Conservation (phyloP, 306 rosid genomes). For the Quercus glauca region DNA sequence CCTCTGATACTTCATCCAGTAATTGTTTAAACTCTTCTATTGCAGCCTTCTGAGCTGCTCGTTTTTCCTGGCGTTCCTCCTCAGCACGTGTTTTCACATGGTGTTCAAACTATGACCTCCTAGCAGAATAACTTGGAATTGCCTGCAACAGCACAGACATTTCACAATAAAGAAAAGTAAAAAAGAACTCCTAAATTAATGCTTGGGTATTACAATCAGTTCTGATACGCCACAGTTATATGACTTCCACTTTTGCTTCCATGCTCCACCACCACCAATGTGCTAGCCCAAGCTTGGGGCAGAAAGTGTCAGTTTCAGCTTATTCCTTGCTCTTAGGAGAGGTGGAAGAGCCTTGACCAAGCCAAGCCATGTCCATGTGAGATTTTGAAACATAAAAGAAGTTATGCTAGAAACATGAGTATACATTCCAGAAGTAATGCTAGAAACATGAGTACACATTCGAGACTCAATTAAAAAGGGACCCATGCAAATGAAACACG, state of each 20-base stretch:
- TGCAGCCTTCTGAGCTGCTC: constrained; percentile 94
- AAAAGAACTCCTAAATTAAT: not conserved
- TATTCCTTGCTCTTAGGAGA: not conserved
- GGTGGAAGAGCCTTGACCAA: not conserved
- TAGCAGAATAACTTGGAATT: constrained; percentile 82
- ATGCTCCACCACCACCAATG: not conserved
- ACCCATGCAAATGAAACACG: not conserved
- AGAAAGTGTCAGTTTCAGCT: not conserved
- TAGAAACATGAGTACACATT: not conserved
- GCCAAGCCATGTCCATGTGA: not conserved
- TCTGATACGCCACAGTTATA: too few species aligned
- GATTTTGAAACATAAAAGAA: not conserved
- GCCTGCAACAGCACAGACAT: constrained; percentile 50
- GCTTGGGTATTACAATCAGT: too few species aligned
- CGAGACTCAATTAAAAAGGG: not conserved
- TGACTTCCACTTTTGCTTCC: too few species aligned
- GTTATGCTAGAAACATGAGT: too few species aligned
- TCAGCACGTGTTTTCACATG: constrained; percentile 94
- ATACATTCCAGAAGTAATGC: not conserved
- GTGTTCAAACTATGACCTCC: constrained; percentile 96
- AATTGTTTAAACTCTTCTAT: constrained; percentile 83
- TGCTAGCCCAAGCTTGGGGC: not conserved
- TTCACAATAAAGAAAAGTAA: constrained; percentile 21
- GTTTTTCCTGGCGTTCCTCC: constrained; percentile 92
- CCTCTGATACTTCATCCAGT: constrained; percentile 77